phyloP scores from a whole-genome alignment of 2,329 filamentous ascomycete genomes.

The Aspergillus hiratsukae region DNA sequence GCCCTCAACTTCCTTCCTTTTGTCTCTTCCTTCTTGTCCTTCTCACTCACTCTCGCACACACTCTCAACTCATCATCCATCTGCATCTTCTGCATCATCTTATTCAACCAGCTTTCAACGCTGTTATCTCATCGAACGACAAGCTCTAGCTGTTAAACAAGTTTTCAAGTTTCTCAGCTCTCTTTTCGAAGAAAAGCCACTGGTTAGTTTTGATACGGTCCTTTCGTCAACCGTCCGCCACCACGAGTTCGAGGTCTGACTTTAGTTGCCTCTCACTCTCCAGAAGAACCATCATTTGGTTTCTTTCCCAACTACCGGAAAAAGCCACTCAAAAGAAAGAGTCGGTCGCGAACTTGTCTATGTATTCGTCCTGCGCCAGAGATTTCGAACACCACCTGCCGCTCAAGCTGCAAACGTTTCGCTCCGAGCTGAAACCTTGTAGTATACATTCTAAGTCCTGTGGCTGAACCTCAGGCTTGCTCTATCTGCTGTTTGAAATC shows the following conservation, averaged over 20 bases:
- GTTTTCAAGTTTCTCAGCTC: slow-evolving; percentile 3
- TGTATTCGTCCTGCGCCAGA: slow-evolving; percentile 97
- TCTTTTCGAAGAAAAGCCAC: slow-evolving; percentile 5
- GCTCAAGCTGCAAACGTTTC: slow-evolving; percentile 95
- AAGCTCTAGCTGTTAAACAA: slow-evolving; percentile 8
- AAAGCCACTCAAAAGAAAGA: slow-evolving; percentile 30
- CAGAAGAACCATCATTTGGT: slow-evolving; percentile 30
- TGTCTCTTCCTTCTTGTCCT: slow-evolving; percentile 12
- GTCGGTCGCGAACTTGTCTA: slow-evolving; percentile 63
- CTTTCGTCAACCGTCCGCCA: slow-evolving; percentile 4
- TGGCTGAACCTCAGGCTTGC: slow-evolving; percentile 62
- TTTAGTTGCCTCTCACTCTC: slow-evolving; percentile 3
- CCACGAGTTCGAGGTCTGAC: slow-evolving; percentile 13
- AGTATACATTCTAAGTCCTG: slow-evolving; percentile 83
- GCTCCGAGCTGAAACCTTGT: slow-evolving; percentile 91
- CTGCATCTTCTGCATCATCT: slow-evolving; percentile 2
- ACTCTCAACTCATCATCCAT: not conserved
- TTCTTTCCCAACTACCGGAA: slow-evolving; percentile 33
- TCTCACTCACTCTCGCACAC: not conserved
- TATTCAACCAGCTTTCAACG: slow-evolving; percentile 13
- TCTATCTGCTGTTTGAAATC: slow-evolving; percentile 24
- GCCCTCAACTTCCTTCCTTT: slow-evolving; percentile 17
- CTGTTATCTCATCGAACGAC: slow-evolving; percentile 8
- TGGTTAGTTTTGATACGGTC: slow-evolving; percentile 16
- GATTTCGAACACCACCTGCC: slow-evolving; percentile 91